These are phyloP conservation scores for Mycosarcoma maydis DNA, from an alignment of 1,284 basidiomycete genomes.

Conservation along the genomic window DNA sequence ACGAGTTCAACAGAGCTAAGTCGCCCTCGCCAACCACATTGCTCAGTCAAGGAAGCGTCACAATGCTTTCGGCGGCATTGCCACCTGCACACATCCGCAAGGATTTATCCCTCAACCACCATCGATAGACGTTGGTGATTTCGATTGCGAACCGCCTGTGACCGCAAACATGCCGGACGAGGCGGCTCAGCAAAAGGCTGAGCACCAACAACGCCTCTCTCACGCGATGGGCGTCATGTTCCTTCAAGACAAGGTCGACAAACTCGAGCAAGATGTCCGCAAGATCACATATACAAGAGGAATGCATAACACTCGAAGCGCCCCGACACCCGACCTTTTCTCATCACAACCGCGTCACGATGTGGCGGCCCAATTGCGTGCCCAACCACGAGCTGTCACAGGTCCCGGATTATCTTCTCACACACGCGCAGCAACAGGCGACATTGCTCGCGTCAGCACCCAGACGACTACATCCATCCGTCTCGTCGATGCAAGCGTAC, in stretches of 20 bases:
- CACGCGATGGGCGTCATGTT: constrained; percentile 61
- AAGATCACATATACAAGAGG: constrained; percentile 32
- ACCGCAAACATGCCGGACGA: constrained; percentile 42
- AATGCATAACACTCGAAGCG: constrained; percentile 26
- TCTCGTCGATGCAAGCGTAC: constrained; percentile 81
- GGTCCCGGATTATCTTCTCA: constrained; percentile 10
- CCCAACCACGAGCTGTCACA: constrained; percentile 30
- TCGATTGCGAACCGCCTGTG: too few relatives aligned
- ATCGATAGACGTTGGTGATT: too few relatives aligned
- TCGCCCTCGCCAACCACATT: too few relatives aligned
- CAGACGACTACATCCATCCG: constrained; percentile 7
- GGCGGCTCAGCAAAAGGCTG: constrained; percentile 21
- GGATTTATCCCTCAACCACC: too few relatives aligned
- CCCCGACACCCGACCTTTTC: not conserved
- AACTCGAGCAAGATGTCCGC: constrained; percentile 49
- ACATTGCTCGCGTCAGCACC: not conserved
- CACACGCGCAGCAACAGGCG: not conserved
- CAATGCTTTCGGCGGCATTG: too few relatives aligned
- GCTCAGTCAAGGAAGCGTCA: too few relatives aligned
- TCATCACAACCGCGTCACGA: not conserved
- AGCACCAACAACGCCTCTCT: constrained; percentile 45
- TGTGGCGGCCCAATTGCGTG: not conserved
- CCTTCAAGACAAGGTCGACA: constrained; percentile 56
- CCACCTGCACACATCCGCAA: too few relatives aligned
- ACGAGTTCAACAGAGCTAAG: too few relatives aligned